A percentile compares a stretch with the other conserved stretches of the same genome.
These are phyloP conservation scores for Eimeria praecox DNA, from an alignment of 169 alveolate genomes.

Conservation along the genomic window DNA sequence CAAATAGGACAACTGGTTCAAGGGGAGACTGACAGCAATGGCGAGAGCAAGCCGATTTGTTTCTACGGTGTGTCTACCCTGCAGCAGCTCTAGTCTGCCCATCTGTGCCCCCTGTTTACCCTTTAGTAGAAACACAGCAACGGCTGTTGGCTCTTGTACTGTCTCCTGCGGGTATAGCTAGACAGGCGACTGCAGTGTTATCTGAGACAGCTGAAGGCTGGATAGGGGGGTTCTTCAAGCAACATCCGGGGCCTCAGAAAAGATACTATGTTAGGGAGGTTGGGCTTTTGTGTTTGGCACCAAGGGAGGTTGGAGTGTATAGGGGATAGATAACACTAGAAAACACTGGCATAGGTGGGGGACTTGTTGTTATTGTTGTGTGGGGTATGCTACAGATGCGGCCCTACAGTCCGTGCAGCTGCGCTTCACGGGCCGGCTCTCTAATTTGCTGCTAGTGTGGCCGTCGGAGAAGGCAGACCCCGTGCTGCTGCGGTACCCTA, in stretches of 20 bases:
- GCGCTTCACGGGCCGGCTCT: not conserved
- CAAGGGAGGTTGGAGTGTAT: not conserved
- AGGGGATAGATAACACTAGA: too few relatives aligned
- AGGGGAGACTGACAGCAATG: not conserved
- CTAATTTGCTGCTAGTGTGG: conserved; percentile 36
- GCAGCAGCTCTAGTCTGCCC: too few relatives aligned
- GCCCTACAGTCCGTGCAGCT: conserved; percentile 16
- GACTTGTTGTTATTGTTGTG: not conserved
- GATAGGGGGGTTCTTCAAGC: too few relatives aligned
- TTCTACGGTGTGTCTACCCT: not conserved
- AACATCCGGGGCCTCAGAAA: too few relatives aligned
- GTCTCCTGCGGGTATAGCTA: not conserved
- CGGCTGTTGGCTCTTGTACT: not conserved
- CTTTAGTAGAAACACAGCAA: not conserved
- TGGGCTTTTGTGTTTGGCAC: too few relatives aligned
- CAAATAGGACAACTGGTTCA: conserved; percentile 6
- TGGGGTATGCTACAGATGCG: not conserved
- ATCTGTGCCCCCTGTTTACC: too few relatives aligned
- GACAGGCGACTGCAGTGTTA: not conserved
- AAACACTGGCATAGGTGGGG: too few relatives aligned
- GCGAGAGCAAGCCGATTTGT: not conserved
- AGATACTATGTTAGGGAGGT: too few relatives aligned
- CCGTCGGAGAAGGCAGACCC: not conserved
- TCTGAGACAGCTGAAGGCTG: too few relatives aligned
- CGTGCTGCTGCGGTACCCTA: conserved; percentile 17